Conservation (phyloP, 2,329 filamentous ascomycete genomes). For the Teratosphaeria gauchensis region DNA sequence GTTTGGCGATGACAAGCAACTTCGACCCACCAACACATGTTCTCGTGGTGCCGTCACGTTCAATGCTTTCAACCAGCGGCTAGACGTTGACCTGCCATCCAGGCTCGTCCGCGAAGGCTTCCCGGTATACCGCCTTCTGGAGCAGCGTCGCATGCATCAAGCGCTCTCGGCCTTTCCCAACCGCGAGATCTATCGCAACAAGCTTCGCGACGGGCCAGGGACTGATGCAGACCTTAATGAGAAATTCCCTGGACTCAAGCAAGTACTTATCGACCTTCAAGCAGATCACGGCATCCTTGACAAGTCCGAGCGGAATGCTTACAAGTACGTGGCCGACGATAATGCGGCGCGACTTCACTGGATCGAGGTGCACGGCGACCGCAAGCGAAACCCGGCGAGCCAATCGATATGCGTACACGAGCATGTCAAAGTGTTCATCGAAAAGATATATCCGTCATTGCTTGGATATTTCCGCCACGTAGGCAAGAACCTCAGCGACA, state of each 20-base stretch:
- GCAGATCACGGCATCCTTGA: not conserved
- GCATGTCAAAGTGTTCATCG: slow-evolving; percentile 9
- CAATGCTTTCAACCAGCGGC: slow-evolving; percentile 9
- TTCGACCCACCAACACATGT: slow-evolving; percentile 10
- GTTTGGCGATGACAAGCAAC: slow-evolving; percentile 4
- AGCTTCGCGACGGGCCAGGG: slow-evolving; percentile 3
- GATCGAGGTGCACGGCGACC: slow-evolving; percentile 7
- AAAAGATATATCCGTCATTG: slow-evolving; percentile 6
- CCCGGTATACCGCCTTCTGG: slow-evolving; percentile 4
- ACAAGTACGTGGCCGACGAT: slow-evolving; percentile 1
- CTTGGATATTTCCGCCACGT: slow-evolving; percentile 3
- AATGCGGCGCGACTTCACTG: slow-evolving; percentile 6
- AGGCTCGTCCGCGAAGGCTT: slow-evolving; percentile 7
- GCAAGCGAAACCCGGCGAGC: not conserved
- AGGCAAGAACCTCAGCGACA: slow-evolving; percentile 2
- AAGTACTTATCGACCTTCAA: slow-evolving; percentile 3
- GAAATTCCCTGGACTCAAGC: slow-evolving; percentile 1
- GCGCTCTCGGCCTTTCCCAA: slow-evolving; percentile 7
- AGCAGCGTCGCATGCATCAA: slow-evolving; percentile 9
- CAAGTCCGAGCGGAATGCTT: not conserved
- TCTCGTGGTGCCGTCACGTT: slow-evolving; percentile 1
- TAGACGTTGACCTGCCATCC: slow-evolving; percentile 6
- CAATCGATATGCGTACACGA: slow-evolving; percentile 4
- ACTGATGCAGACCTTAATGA: slow-evolving; percentile 2
- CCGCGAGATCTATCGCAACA: slow-evolving; percentile 3